These are phyloP conservation scores for Globisporangium abappressorium DNA, from an alignment of 352 stramenopile genomes.

Conservation along the genomic window DNA sequence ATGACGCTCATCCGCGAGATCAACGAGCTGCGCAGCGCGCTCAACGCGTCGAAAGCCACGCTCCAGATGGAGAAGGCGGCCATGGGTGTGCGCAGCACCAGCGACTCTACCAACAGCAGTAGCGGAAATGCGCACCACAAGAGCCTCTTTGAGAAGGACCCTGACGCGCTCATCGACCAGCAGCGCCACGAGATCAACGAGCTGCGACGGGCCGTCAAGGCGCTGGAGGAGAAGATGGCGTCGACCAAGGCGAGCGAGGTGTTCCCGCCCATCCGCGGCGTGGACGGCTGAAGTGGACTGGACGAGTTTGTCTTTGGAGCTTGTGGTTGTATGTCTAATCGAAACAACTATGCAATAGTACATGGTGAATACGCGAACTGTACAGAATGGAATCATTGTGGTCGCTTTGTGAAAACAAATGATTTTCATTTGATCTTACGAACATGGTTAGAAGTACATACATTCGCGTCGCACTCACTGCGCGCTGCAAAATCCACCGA, in stretches of 20 bases:
- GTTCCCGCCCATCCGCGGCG: conserved; percentile 42
- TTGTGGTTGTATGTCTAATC: background rate
- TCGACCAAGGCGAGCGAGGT: conserved; percentile 19
- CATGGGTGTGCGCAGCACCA: conserved; percentile 23
- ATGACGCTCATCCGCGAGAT: conserved; percentile 92
- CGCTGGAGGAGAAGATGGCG: conserved; percentile 64
- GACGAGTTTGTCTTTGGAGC: background rate
- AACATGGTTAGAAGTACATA: conserved; percentile 6
- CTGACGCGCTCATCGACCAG: conserved; percentile 48
- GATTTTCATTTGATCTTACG: background rate
- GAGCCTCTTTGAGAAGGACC: conserved; percentile 32
- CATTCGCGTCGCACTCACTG: background rate
- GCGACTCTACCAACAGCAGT: conserved; percentile 8
- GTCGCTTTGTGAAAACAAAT: background rate
- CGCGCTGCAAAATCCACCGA: background rate
- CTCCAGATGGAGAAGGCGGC: conserved; percentile 77
- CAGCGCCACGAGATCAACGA: conserved; percentile 73
- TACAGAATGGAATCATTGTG: background rate
- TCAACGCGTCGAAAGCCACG: conserved; percentile 72
- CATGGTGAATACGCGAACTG: background rate
- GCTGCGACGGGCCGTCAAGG: conserved; percentile 73
- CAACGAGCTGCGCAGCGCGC: conserved; percentile 84
- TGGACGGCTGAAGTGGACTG: conserved; percentile 27
- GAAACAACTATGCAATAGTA: background rate
- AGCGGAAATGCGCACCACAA: conserved; percentile 12